Base-by-base conservation (phyloP, 805 yeast genomes). In the Naumovozyma dairenensis region DNA sequence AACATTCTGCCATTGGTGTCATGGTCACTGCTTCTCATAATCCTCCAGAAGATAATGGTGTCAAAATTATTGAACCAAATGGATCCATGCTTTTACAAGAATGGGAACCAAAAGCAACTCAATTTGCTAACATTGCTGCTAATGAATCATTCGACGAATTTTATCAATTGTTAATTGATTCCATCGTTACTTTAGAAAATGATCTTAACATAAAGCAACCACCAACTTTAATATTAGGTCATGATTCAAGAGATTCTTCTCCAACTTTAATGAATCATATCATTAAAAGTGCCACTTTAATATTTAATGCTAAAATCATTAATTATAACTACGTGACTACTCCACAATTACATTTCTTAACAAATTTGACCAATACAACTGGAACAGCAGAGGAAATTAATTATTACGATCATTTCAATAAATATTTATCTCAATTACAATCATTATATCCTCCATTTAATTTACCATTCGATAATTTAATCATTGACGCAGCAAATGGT, bases 1-100 rank as follows among this genome's bases (percentile, higher is more conserved):
- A 63, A 1, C 83, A 89, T 1, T 65, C 79, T 46, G 72, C 80
- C 6, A 71, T 87, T 20, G 98, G 98, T n/a, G 79, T 87, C 9
- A 89, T 92, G 96, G 78, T 92, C 50, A 92, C 96, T 1, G 96
- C 96, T 0, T 81, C 94, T 1, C 96, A 86, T 57, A 86, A 86
- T 49, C 96, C 96, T 0, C 94, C 96, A 0, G 65, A 66, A 27
- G 96, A 87, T 54, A 85, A 85, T 48, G 96, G 96, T 19, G 89
- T 85, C 32, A 89, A 89, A 59, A 67, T 92, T n/a, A 84, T 89
- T 16, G 97, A 89, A 45, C 96, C 97, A 1, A 61, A 69, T 53
- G 96, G 97, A 17, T 85, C 81, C 42, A 87, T 87, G 96, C 68
- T 87, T 45, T 80, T 73, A 36, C 74, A 75, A 34, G 48, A 66